Conservation (phyloP, 2,329 filamentous ascomycete genomes). For the Hymenoscyphus fructigenus region DNA sequence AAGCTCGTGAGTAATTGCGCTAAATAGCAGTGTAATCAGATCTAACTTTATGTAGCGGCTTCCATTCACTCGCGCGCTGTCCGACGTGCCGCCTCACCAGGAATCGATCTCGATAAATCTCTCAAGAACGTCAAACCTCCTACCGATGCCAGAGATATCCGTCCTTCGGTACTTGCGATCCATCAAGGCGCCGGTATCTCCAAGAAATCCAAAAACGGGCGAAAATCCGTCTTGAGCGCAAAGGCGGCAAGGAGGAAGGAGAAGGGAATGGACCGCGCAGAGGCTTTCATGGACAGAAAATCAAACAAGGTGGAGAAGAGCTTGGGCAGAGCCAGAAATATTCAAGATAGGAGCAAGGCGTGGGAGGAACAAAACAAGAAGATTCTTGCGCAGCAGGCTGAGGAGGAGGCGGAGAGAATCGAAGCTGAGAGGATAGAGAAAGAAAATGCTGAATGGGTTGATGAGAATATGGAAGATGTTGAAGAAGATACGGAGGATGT, state of each 20-base stretch:
- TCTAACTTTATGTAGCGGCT: conserved; percentile 36
- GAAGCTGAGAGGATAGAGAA: conserved; percentile 27
- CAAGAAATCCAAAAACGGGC: conserved; percentile 62
- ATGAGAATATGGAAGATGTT: conserved; percentile 21
- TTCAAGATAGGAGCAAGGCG: conserved; percentile 50
- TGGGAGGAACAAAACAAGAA: conserved; percentile 61
- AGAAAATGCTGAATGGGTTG: conserved; percentile 25
- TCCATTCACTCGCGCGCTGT: conserved; percentile 74
- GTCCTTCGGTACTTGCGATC: conserved; percentile 67
- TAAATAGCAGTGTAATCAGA: background rate
- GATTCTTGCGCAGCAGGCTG: conserved; percentile 30
- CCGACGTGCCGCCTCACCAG: conserved; percentile 68
- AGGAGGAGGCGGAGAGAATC: conserved; percentile 26
- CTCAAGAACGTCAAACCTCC: conserved; percentile 60
- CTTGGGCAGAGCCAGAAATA: conserved; percentile 46
- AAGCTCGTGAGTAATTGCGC: conserved; percentile 26
- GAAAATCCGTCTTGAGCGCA: conserved; percentile 54
- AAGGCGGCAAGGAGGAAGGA: conserved; percentile 57
- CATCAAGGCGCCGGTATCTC: conserved; percentile 65
- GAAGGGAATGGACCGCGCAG: conserved; percentile 57
- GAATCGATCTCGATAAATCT: conserved; percentile 71
- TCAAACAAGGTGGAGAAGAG: conserved; percentile 56
- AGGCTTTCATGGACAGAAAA: conserved; percentile 59
- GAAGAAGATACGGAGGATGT: conserved; percentile 8
- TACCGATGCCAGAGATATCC: conserved; percentile 46